Percentiles rank a stretch among this genome's conserved stretches.
These are phyloP conservation scores for Coemansia guatemalensis DNA, from an alignment of 192 early-diverging fungal species.

Conservation along the genomic window DNA sequence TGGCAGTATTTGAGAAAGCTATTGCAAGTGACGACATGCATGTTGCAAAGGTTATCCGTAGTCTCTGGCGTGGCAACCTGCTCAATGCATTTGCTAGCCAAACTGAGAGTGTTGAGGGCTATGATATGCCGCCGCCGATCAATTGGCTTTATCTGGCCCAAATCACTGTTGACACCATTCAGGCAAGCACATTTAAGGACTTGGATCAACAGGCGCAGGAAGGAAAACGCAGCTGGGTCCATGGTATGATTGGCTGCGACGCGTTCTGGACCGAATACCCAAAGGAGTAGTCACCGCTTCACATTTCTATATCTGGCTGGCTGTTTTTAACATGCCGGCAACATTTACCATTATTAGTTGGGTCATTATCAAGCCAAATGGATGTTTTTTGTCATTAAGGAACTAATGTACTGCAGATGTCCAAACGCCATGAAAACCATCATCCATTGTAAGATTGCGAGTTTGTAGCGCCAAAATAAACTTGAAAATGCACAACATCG, in stretches of 20 bases:
- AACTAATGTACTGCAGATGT: no score
- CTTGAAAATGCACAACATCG: no score
- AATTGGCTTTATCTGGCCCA: slow-evolving; percentile 42
- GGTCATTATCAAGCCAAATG: no score
- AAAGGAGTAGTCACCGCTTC: not conserved
- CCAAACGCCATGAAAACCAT: no score
- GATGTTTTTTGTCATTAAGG: no score
- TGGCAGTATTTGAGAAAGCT: slow-evolving; percentile 46
- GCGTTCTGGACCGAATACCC: slow-evolving; percentile 22
- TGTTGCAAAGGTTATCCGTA: slow-evolving; percentile 56
- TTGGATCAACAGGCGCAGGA: not conserved
- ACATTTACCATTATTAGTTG: no score
- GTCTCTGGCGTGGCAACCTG: slow-evolving; percentile 54
- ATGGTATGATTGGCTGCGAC: slow-evolving; percentile 25
- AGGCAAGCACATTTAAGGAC: slow-evolving; percentile 5
- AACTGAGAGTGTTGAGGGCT: not conserved
- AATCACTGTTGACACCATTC: slow-evolving; percentile 16
- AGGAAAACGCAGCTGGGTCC: slow-evolving; percentile 20
- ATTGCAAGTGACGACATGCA: slow-evolving; percentile 57
- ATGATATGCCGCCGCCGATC: slow-evolving; percentile 25
- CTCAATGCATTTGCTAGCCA: slow-evolving; percentile 17
- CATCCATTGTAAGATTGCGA: no score
- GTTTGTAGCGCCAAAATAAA: no score
- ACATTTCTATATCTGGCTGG: no score
- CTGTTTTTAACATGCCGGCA: no score